Evolutionary conservation across 441 rosid species (phyloP).

Genomic region (Syzygium malaccense): DNA sequence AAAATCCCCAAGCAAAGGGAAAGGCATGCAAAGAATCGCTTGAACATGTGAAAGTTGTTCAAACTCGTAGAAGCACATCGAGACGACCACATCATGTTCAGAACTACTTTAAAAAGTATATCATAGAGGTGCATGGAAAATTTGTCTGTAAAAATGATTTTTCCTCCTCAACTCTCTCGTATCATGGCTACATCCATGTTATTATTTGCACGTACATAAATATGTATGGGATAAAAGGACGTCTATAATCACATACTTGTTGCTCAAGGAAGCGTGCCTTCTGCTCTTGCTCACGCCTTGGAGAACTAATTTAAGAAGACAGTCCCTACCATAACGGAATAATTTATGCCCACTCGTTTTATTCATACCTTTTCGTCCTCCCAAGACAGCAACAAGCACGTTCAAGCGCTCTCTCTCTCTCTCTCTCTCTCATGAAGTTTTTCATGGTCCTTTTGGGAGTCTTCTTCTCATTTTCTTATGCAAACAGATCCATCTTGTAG

Average conservation of each 20-base stretch:
- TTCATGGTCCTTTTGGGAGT: neutral
- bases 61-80: neutral
- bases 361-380: neutral
- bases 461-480: neutral
- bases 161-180: neutral
- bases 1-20: neutral
- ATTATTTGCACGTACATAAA: neutral
- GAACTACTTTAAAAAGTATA: neutral
- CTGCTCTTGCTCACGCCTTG: neutral
- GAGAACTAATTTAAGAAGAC: neutral
- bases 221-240: neutral
- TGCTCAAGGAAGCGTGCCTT: neutral
- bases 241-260: neutral
- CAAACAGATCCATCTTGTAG: neutral
- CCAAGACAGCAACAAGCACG: neutral
- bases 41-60: neutral
- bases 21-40: neutral
- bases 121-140: neutral
- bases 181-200: neutral
- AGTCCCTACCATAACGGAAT: neutral
- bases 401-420: neutral
- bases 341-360: neutral
- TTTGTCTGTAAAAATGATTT: neutral
- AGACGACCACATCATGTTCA: neutral
- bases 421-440: neutral